Base-by-base conservation (phyloP, 2,329 filamentous ascomycete genomes). In the Cordyceps farinosa region DNA sequence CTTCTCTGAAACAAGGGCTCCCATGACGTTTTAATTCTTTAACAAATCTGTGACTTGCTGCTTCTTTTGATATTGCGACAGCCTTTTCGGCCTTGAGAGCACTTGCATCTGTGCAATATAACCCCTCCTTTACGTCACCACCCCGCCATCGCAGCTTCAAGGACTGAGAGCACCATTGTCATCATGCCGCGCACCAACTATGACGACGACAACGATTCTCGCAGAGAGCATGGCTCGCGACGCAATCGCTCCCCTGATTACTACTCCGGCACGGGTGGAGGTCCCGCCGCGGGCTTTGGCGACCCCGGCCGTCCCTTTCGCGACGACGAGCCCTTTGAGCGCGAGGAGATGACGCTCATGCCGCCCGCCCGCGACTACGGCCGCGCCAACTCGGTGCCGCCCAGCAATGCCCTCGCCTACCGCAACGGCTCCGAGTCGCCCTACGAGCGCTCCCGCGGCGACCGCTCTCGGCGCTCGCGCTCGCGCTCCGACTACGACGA, bases 331-430 rank as follows among this genome's bases (percentile, higher is more conserved):
- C 62, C 66, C 8, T 72, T 69, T 45, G 67, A 68, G 30, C 70
- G 71, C 53, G 71, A 73, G 58, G 65, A 67, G 56, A 71, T 72
- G 69, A 71, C 70, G 54, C 69, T 74, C 17, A 64, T 60, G 51
- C 56, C 72, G 2, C 67, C 69, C 13, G 38, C 72, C 1, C 66
- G 68, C 22, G 52, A 64, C 45, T 63, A 69, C n/a, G 45, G 61
- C 48, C 74, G 75, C 50, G 68, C 74, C 11, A 75, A 73, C 63
- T 76, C 74, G 42, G 68, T 73, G 9, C 73, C 75, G 9, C 72
- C 74, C 3, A 59, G 66, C 55, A 63, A 63, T 32, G 60, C 52
- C 30, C 70, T 71, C 64, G 60, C 70, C 38, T 70, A 65, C 54
- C 73, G 71, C 15, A 67, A 67, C 30, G 69, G 70, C 53, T 70